Conservation (phyloP, 2,329 filamentous ascomycete species). For the Aureobasidium sp. region DNA sequence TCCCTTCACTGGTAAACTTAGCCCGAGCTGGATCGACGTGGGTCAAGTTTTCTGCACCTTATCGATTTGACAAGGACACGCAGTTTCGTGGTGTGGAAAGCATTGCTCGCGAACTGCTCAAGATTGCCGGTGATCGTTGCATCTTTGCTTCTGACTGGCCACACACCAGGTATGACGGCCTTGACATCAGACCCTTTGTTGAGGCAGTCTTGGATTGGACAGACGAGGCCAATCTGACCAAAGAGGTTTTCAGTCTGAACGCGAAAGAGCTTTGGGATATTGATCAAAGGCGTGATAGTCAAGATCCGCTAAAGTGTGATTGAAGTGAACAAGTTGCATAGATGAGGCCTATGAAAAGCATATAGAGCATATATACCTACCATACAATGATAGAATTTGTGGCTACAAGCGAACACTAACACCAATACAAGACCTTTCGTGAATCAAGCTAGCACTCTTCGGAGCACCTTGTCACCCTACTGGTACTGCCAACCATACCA, state of each 20-base stretch:
- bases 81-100: constrained; percentile 36
- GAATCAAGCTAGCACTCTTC: background rate
- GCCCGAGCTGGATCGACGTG: constrained; percentile 42
- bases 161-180: constrained; percentile 51
- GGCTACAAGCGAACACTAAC: background rate
- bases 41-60: constrained; percentile 52
- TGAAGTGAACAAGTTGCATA: background rate
- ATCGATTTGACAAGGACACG: constrained; percentile 42
- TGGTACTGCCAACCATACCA: too few relatives aligned
- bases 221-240: constrained; percentile 33
- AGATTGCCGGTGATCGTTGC: constrained; percentile 36
- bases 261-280: constrained; percentile 42
- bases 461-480: too few relatives aligned
- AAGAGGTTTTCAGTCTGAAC: constrained; percentile 47
- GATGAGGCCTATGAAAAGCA: background rate
- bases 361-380: background rate
- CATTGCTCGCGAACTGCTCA: constrained; percentile 42
- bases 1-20: constrained; percentile 40
- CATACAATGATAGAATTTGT: background rate
- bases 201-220: constrained; percentile 48
- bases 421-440: background rate
- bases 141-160: constrained; percentile 59
- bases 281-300: background rate
- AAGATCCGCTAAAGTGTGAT: background rate
- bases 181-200: constrained; percentile 48